These are phyloP conservation scores for Selenicereus undatus DNA, from an alignment of 148 eudicot genomes.

Conservation along the genomic window DNA sequence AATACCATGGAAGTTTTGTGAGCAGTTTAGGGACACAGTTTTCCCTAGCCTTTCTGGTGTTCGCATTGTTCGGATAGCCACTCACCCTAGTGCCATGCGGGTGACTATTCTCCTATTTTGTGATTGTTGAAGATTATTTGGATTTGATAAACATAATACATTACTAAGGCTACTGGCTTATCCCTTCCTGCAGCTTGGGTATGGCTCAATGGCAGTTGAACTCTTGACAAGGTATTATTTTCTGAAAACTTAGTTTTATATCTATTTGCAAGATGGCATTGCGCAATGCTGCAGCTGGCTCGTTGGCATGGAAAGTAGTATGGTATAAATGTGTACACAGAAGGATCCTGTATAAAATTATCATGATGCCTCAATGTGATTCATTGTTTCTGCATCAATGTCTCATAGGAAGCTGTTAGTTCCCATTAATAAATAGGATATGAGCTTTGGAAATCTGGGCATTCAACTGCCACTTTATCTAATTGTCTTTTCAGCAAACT, in stretches of 20 bases:
- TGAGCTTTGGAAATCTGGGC: background rate
- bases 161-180: background rate
- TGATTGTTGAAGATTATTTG: background rate
- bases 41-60: slow-evolving; percentile 95
- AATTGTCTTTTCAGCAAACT: background rate
- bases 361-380: background rate
- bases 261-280: background rate
- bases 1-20: slow-evolving; percentile 94
- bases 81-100: slow-evolving; percentile 98
- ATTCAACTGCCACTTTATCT: background rate
- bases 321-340: background rate
- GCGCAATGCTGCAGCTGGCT: no score
- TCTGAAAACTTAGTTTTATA: background rate
- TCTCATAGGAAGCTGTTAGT: background rate
- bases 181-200: slow-evolving; percentile 66
- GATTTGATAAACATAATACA: background rate
- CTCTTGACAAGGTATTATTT: slow-evolving; percentile 62
- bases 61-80: slow-evolving; percentile 92
- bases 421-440: background rate
- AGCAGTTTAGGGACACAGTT: slow-evolving; percentile 65
- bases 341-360: background rate
- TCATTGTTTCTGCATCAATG: no score
- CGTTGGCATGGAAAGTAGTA: background rate
- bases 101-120: slow-evolving; percentile 29
- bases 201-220: slow-evolving; percentile 88